Conservation (phyloP, 169 alveolate genomes). For the Plasmodium adleri region DNA sequence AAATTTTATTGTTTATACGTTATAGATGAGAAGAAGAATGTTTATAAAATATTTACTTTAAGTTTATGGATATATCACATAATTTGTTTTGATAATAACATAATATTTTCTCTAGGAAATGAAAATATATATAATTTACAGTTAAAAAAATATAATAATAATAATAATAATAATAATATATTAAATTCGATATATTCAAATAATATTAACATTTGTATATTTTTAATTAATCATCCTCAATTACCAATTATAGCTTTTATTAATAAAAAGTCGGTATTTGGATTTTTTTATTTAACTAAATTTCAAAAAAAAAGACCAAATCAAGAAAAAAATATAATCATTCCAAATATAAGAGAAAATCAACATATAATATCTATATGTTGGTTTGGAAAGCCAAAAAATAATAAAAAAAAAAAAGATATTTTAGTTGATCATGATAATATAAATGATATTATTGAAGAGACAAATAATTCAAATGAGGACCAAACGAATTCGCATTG, state of each 20-base stretch:
- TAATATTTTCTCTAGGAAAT: conserved; percentile 64
- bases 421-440: background rate
- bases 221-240: conserved; percentile 37
- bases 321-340: conserved; percentile 4
- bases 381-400: conserved; percentile 31
- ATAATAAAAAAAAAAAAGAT: background rate
- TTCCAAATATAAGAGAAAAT: conserved; percentile 58
- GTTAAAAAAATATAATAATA: background rate
- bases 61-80: conserved; percentile 57
- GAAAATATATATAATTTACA: conserved; percentile 36
- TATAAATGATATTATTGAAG: background rate
- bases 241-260: conserved; percentile 53
- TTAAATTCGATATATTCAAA: conserved; percentile 36
- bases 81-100: conserved; percentile 13
- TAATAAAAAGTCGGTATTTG: conserved; percentile 43
- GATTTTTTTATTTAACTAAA: conserved; percentile 27
- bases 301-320: background rate
- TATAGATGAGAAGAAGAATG: background rate
- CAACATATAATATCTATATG: conserved; percentile 36
- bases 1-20: conserved; percentile 34
- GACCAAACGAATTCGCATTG: background rate
- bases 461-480: background rate
- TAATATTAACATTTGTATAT: conserved; percentile 36
- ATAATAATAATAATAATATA: background rate
- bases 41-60: conserved; percentile 59